Base-by-base conservation (phyloP, 192 early-diverging fungal genomes). In the Gaertneriomyces sp. region DNA sequence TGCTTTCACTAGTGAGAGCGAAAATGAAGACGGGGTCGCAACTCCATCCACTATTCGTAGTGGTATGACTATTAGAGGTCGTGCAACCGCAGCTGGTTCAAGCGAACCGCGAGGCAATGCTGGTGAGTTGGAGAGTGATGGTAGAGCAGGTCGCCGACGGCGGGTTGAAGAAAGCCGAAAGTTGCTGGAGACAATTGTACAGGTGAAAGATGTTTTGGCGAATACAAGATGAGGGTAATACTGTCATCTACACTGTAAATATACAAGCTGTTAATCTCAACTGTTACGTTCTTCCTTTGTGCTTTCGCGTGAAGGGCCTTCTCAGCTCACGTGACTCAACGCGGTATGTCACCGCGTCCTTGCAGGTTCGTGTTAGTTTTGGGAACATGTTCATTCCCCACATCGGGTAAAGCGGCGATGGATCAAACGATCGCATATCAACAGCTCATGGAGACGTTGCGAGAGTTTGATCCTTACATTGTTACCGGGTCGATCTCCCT, bases 131-230 rank as follows among this genome's bases (percentile, higher is more conserved):
- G 25, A 33, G 25, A 33, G 25, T 17, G 5, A n/a, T 19, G 16
- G 19, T 19, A 38, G n/a, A 6, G 56, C 14, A 57, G 4, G n/a
- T 3, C 19, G 8, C 17, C 56, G 33, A 33, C 14, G 33, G 33
- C 56, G 56, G 5, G 14, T 57, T n/a, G 56, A 57, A 14, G 56
- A 57, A 33, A 57, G 56, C 39, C 56, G 56, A 57, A 57, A 38
- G 39, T 40, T 57, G 33, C 33, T 57, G 39, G 56, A 57, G 17
- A 57, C 56, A 6, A 57, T 57, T 57, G 56, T 57, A 40, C 56
- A 57, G 56, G 56, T 57, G 47, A 50, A 33, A 33, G 25, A 33
- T 33, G 25, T 33, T 33, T 33, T 33, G 25, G 25, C 25, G 2
- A 33, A 33, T 33, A 33, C 25, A 33, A 33, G 25, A 33, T 33